Base-by-base conservation (phyloP, 306 rosid species). In the Comarum palustre region DNA sequence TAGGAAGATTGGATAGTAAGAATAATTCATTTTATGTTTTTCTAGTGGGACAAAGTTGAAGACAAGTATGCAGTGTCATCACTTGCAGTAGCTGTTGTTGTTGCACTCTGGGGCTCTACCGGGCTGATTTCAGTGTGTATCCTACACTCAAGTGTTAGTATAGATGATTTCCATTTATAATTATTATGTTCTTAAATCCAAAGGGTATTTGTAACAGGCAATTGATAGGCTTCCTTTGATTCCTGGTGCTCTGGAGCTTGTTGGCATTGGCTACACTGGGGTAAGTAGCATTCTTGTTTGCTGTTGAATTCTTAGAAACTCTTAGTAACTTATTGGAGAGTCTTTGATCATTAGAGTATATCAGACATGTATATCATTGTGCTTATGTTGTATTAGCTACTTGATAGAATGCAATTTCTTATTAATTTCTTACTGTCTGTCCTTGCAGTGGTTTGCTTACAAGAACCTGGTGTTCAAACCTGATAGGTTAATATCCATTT, bases 191-290 rank as follows among this genome's bases (percentile, higher is more conserved):
- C 12, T 57, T 2, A 57, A 14, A 9, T 55, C 4, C 32, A 45
- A 34, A 6, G 24, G 48, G 15, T 54, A 24, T 87, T 75, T 77
- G 66, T 47, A 32, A 71, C 92, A 90, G 98, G 98, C 97, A 75
- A 84, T 93, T 84, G 98, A 91, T 73, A 87, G 87, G 92, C 94
- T 93, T 85, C 97, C 97, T 60, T 64, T 93, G 25, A 55, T 93
- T 84, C 98, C 98, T 67, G 96, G 96, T 24, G 78, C 84, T 79
- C 90, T 93, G 77, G 98, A 93, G 78, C 65, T 91, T 52, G 88
- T 87, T 47, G 98, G 98, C 75, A 91, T 93, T 78, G 98, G 96
- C 71, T 93, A 86, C 78, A 64, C 91, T 41, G 98, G 97, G 84
- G 98, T 94, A 79, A 81, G 96, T 79, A 70, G 42, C 41, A 48